Base-by-base conservation (phyloP, 78 protist species). In the Emiliania huxleyi region DNA sequence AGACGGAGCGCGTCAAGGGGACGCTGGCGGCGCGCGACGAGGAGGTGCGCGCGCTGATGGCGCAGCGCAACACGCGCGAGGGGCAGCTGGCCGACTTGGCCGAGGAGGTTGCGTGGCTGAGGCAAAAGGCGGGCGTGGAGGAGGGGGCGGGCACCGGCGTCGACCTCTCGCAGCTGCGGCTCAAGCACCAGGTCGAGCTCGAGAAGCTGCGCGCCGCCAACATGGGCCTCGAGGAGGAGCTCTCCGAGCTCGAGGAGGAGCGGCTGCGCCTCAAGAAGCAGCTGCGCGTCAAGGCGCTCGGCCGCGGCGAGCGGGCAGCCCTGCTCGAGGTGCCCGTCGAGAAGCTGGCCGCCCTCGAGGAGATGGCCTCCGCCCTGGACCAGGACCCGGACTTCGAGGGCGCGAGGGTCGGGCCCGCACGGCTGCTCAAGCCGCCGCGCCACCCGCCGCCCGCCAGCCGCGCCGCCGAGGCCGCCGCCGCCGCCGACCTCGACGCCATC, bases 301-400 rank as follows among this genome's bases (percentile, higher is more conserved):
- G 1, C 19, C 87, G 87, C 49, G 87, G 87, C 87, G 87, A 79
- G 46, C 87, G 87, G 35, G 87, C 87, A 19, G 87, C 87, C n/a
- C 6, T 37, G 44, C 45, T 79, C 49, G 49, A 23, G 87, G 12
- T 79, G n/a, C 0, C 33, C 15, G 35, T 79, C 87, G 87, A 42
- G n/a, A 40, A 40, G 87, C 49, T 79, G 23, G 19, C 48, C 29
- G 49, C 23, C n/a, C 87, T 79, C 49, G 87, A 79, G 49, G 87
- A 79, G 87, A 40, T 79, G 43, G 52, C 5, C 19, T 11, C 87
- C 19, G 48, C 4, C 49, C 46, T 79, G 4, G 52, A 79, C 46
- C n/a, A 79, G 49, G 33, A 37, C 49, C 0, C 1, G 12, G 87
- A 40, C 48, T 40, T 40, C 5, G 33, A 40, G 49, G 23, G 23